Evolutionary conservation across 2,329 filamentous ascomycete species (phyloP), one percentile per base, ranked within the genome.

Genomic region (Fusarium coicis): DNA sequence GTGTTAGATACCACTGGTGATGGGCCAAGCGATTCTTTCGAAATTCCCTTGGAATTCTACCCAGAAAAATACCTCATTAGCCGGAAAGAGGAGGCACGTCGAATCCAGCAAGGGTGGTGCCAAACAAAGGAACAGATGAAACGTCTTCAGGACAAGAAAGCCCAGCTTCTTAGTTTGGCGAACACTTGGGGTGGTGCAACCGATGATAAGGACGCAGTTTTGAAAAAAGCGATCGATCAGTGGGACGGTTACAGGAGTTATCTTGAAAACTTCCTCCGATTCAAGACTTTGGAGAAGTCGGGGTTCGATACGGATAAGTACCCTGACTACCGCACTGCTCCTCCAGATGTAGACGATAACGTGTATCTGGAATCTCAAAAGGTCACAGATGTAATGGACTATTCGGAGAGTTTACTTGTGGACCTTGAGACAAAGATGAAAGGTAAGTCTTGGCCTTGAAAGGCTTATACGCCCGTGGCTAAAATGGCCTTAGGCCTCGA

Each of bases 1-100:
- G 83, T 84, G 12, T 81, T 90, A 42, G 83, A 84, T 47, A 76
- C 90, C 18, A 80, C 81, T 21, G 82, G 82, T 6, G 80, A 83
- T 8, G 85, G 84, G 4, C 80, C 85, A 9, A 76, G 80, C 12
- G 83, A 84, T 49, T 82, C 82, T 6, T 81, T 88, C 46, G 85
- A 88, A 7, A 84, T 90, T 39, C 88, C 88, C 10, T 79, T 81
- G 46, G 79, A 85, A 18, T 84, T 89, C 68, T 89, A 88, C 72
- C 85, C 87, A 2, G 88, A 90, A 76, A 85, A 83, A n/a, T 90
- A 89, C 64, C 78, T 88, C 57, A 80, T 81, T 53, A 79, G 74
- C 16, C 83, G 84, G 19, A 85, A 84, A 61, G 80, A 85, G 16
- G 84, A 86, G 58, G 85, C 87, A 19, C 69, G 84, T 14, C 81